Evolutionary conservation across 2,329 filamentous ascomycete species (phyloP), one percentile per base, ranked within the genome.

Genomic region (Claviceps paspali): DNA sequence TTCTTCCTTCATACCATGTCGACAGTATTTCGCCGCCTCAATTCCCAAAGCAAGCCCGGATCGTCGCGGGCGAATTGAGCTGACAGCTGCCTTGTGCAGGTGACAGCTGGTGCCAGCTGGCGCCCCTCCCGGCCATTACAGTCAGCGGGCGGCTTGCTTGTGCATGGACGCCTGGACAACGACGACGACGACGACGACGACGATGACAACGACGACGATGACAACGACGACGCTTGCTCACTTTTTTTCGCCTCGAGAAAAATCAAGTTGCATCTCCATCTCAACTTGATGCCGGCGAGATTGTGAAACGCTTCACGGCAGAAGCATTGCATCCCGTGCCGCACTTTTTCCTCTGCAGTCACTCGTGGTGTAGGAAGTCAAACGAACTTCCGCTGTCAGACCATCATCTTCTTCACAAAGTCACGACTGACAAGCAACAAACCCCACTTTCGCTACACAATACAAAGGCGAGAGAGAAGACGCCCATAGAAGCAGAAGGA

Each of bases 81-180:
- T 24, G 24, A 35, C 32, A 34, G 28, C 36, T 41, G 29, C 29
- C 24, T 35, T 28, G 34, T 27, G 37, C 29, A 24, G 24, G 24
- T 32, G 38, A 26, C 24, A 30, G 26, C 27, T 32, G 33, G 3
- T 21, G 7, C 8, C 38, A 36, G 27, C 32, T 39, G 32, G 15
- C 27, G 15, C n/a, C n/a, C n/a, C n/a, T n/a, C n/a, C n/a, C n/a
- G n/a, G n/a, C n/a, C n/a, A n/a, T n/a, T n/a, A n/a, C n/a, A n/a
- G n/a, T n/a, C n/a, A n/a, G n/a, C n/a, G n/a, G n/a, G n/a, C n/a
- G n/a, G n/a, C n/a, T n/a, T n/a, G n/a, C n/a, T n/a, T 32, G 28
- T 24, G 33, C 37, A 29, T 38, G 37, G 31, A 29, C 35, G 37
- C 31, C 31, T 38, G 14, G 30, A 22, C 19, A n/a, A n/a, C n/a